A percentile compares a stretch with the other conserved stretches of the same genome.
These are phyloP conservation scores for Teunomyces barrocoloradensis DNA, from an alignment of 805 yeast genomes.

Conservation along the genomic window DNA sequence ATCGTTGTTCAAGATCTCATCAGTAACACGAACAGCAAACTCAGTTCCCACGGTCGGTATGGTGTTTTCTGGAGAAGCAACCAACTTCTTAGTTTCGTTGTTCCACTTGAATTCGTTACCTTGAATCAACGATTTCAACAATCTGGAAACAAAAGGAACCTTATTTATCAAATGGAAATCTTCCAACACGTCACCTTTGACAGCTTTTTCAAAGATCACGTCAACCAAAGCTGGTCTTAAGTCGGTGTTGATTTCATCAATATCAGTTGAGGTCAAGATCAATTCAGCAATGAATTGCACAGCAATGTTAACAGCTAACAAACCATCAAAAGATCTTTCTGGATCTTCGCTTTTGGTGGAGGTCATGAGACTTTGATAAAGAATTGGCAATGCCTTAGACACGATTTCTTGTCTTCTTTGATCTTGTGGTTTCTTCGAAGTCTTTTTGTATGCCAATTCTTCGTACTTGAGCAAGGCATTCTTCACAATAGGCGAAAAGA, in stretches of 20 bases:
- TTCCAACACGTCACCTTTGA: conserved; percentile 64
- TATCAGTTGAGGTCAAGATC: conserved; percentile 53
- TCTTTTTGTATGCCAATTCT: conserved; percentile 52
- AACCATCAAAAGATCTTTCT: conserved; percentile 44
- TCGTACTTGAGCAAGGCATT: conserved; percentile 61
- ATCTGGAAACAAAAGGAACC: conserved; percentile 68
- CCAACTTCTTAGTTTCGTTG: conserved; percentile 43
- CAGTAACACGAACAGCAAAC: conserved; percentile 55
- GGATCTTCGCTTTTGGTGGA: conserved; percentile 22
- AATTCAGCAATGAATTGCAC: conserved; percentile 81
- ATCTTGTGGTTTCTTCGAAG: conserved; percentile 83
- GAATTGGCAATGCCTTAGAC: conserved; percentile 60
- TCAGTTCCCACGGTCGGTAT: conserved; percentile 52
- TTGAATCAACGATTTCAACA: conserved; percentile 73
- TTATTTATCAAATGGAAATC: conserved; percentile 67
- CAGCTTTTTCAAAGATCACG: conserved; percentile 50
- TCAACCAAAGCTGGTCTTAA: conserved; percentile 51
- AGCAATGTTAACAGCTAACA: conserved; percentile 71
- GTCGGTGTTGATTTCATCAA: conserved; percentile 35
- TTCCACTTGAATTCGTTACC: conserved; percentile 81
- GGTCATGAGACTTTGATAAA: conserved; percentile 51
- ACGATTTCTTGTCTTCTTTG: conserved; percentile 72
- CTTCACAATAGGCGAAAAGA: conserved; percentile 68
- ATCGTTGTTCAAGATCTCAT: conserved; percentile 49
- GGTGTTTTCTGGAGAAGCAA: conserved; percentile 36